Base-by-base conservation (phyloP, 2,329 filamentous ascomycete genomes). In the Aspergillus sojae region DNA sequence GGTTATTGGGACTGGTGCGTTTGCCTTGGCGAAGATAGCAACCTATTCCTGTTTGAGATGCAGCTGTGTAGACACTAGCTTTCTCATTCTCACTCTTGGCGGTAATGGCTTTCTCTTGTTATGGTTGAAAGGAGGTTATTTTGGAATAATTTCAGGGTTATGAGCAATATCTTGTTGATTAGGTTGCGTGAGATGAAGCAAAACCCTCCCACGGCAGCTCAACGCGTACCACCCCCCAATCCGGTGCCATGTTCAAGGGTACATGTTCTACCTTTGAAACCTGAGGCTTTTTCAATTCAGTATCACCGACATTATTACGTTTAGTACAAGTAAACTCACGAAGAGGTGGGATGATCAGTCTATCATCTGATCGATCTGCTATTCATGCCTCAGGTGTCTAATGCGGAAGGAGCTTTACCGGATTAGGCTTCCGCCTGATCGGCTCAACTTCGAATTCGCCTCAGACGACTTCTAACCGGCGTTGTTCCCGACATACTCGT, bases 401-500 rank as follows among this genome's bases (percentile, higher is more conserved):
- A 19, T 9, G 14, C 45, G 5, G 23, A 23, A 34, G 48, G 61
- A 39, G 45, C 50, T 63, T 73, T 72, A 75, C 72, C 65, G 73
- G 75, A 75, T 67, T 62, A 45, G 60, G 59, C 32, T 64, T 69
- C 70, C 74, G 70, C 74, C 73, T 76, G 73, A 75, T 75, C 72
- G 70, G 72, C 71, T 67, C 71, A 71, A 75, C 67, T 70, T 71
- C 61, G 72, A 76, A 73, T 76, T 77, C 74, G 75, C 75, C 74
- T 76, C 70, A 69, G 65, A 66, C 59, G 48, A 64, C 57, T 67
- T 36, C 62, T 61, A 48, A 30, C 59, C 64, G 60, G 62, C 67
- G 70, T 72, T 70, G 67, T 67, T 67, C 68, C 68, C 68, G 64
- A 66, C 72, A 69, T 68, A 66, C 64, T 69, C 64, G 57, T 66